A percentile compares a stretch with the other conserved stretches of the same genome.
Conservation (phyloP, 805 yeast species). For the Hanseniaspora clermontiae region DNA sequence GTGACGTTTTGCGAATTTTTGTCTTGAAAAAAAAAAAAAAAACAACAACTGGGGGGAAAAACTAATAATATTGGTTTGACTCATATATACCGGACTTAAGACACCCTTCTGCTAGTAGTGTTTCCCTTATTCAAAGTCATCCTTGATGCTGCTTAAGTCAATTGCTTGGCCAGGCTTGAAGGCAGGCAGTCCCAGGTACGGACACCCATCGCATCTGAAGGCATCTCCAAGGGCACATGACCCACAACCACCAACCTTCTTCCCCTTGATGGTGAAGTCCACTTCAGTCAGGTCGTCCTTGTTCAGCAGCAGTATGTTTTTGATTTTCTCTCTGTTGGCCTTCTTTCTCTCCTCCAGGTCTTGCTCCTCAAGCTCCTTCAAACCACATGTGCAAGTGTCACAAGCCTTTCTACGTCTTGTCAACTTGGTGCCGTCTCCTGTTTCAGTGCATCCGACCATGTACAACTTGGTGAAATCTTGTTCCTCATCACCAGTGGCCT, state of each 20-base stretch:
- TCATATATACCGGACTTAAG: not conserved
- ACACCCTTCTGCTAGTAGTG: not conserved
- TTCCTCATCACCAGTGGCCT: slow-evolving; percentile 14
- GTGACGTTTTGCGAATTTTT: too few species aligned
- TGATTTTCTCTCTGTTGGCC: slow-evolving; percentile 32
- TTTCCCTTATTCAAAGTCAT: slow-evolving; percentile 42
- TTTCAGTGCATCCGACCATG: slow-evolving; percentile 19
- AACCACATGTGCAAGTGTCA: slow-evolving; percentile 95
- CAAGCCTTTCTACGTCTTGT: slow-evolving; percentile 64
- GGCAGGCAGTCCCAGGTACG: slow-evolving; percentile 92
- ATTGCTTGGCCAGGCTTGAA: slow-evolving; percentile 94
- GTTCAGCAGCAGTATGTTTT: slow-evolving; percentile 38
- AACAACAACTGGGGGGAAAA: too few species aligned
- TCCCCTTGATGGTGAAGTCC: slow-evolving; percentile 93
- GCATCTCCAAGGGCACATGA: slow-evolving; percentile 97
- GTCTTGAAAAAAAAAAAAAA: too few species aligned
- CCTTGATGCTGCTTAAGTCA: slow-evolving; percentile 60
- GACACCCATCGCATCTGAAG: slow-evolving; percentile 96
- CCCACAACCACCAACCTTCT: slow-evolving; percentile 87
- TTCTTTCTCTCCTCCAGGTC: slow-evolving; percentile 31
- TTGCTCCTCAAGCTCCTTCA: slow-evolving; percentile 71
- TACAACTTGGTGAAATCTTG: slow-evolving; percentile 8
- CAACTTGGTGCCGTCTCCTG: slow-evolving; percentile 23
- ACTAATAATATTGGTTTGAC: too few species aligned
- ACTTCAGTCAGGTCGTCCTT: slow-evolving; percentile 72